Evolutionary conservation across 2,329 filamentous ascomycete species (phyloP).

Genomic region (Calonectria pteridis): DNA sequence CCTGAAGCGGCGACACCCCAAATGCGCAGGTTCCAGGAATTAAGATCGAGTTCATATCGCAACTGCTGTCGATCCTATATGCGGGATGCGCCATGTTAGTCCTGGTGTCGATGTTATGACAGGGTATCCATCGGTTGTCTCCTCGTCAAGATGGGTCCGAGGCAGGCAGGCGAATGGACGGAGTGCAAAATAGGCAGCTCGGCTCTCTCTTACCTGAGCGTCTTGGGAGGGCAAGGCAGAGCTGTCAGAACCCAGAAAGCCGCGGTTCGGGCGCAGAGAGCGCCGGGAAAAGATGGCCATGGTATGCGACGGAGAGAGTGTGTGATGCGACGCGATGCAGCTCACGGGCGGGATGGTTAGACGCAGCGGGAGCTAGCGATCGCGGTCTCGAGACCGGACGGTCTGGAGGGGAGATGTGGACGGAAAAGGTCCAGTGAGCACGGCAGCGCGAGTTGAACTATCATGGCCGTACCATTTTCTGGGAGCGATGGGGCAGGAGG

Average conservation of each 20-base stretch:
- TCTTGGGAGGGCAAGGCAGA: conserved; percentile 64
- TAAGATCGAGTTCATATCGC: conserved; percentile 66
- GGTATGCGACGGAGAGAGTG: conserved; percentile 29
- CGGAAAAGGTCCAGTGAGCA: conserved; percentile 29
- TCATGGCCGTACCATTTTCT: conserved; percentile 37
- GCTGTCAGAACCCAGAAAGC: conserved; percentile 64
- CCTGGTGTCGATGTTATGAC: conserved; percentile 21
- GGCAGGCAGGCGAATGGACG: conserved; percentile 11
- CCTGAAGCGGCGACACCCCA: conserved; percentile 68
- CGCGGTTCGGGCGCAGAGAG: conserved; percentile 57
- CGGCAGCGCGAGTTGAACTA: conserved; percentile 17
- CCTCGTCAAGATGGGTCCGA: conserved; percentile 15
- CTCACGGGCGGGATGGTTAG: conserved; percentile 7
- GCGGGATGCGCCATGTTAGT: conserved; percentile 30
- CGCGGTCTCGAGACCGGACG: conserved; percentile 12
- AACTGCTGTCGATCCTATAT: conserved; percentile 63
- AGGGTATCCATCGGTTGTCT: conserved; percentile 25
- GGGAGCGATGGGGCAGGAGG: conserved; percentile 11
- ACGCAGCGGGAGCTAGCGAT: conserved; percentile 22
- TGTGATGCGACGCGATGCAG: conserved; percentile 33
- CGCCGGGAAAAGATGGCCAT: conserved; percentile 48
- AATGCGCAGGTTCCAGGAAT: conserved; percentile 67
- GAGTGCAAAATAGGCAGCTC: conserved; percentile 10
- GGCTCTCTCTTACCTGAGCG: conserved; percentile 55
- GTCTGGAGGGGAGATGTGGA: conserved; percentile 27